Base-by-base conservation (phyloP, 1,284 basidiomycete genomes). In the Ceratobasidium sp. region DNA sequence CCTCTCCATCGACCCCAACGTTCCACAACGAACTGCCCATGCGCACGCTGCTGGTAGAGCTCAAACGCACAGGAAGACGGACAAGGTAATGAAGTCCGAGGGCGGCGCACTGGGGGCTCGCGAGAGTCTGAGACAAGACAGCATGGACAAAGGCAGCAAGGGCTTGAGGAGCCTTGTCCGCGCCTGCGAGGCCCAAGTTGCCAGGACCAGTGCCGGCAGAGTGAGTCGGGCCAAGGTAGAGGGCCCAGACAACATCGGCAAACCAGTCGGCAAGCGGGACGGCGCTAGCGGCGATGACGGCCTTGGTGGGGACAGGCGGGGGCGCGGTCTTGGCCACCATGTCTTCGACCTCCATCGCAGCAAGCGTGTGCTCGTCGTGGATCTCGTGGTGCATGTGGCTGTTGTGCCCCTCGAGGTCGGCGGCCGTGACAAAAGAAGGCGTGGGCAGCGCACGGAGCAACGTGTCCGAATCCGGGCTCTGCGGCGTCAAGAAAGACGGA, bases 251-350 rank as follows among this genome's bases (percentile, higher is more conserved):
- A 11, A 74, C 57, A 16, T 72, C 73, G 30, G 73, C 73, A 35
- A 72, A 71, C 73, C 73, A 74, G 64, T 74, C 73, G 28, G 73
- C 61, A 26, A 74, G 57, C n/a, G 73, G 73, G 23, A 74, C 73
- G 30, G 73, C 73, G 50, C 63, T 69, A 16, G 73, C 73, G 18
- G 70, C 70, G 28, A 74, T 74, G 44, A 57, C 64, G 43, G 62
- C 70, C 50, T 74, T 72, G 73, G 54, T 71, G 30, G 73, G 66
- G 18, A 74, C 67, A 14, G 67, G 58, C 30, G 64, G 62, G 7
- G 47, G 30, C 32, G 64, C 47, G 32, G 21, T 38, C 44, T 64
- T 49, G 32, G 55, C 1, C 35, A 58, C 55, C 55, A 41, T 41
- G n/a, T 38, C 35, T 38, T 58, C 55, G 35, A 58, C n/a, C 18